These are phyloP conservation scores for Pulicaria dysenterica DNA, from an alignment of 129 eudicot species.

Conservation along the genomic window DNA sequence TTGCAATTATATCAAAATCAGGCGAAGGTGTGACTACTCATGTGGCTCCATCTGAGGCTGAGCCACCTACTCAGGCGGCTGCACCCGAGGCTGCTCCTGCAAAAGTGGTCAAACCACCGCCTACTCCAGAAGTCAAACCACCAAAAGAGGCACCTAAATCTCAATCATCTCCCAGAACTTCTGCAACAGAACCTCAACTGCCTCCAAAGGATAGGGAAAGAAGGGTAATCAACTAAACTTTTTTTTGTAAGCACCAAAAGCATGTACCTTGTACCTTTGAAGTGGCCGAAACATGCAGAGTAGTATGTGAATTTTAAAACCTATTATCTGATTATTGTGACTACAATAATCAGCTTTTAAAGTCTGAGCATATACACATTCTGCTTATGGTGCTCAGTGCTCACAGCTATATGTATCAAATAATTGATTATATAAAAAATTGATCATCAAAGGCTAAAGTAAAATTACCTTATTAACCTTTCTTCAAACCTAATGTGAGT, in stretches of 20 bases:
- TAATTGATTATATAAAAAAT: no score
- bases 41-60: constrained; percentile 64
- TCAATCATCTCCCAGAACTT: constrained; percentile 46
- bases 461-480: no score
- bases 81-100: constrained; percentile 45
- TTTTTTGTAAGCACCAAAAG: not conserved
- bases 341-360: not conserved
- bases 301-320: not conserved
- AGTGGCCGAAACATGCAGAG: not conserved
- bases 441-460: no score
- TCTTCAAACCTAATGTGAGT: no score
- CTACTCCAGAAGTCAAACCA: constrained; percentile 45
- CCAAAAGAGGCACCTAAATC: constrained; percentile 30
- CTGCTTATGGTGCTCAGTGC: no score
- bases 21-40: constrained; percentile 51
- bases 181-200: constrained; percentile 60
- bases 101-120: constrained; percentile 38
- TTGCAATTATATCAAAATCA: constrained; percentile 60
- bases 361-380: no score
- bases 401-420: no score
- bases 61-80: constrained; percentile 44
- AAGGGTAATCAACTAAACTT: constrained; percentile 44
- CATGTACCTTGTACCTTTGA: not conserved
- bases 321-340: not conserved
- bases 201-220: constrained; percentile 77